These are phyloP conservation scores for Colletotrichum spinosum DNA, from an alignment of 2,329 filamentous ascomycete genomes.

Conservation along the genomic window DNA sequence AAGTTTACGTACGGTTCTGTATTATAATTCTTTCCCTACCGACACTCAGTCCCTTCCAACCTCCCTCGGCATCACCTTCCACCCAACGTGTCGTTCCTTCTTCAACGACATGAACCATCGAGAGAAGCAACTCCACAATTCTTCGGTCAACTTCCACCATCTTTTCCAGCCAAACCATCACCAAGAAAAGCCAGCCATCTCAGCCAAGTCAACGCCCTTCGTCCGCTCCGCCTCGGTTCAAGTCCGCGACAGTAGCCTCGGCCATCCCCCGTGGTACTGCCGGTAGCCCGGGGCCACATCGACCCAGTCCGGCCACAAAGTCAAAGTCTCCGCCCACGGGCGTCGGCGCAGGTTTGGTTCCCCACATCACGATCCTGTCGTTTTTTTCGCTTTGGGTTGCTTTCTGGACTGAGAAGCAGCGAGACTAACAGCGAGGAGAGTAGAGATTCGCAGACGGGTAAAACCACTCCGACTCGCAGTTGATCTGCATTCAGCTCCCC, in stretches of 20 bases:
- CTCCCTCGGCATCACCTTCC: not conserved
- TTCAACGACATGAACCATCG: constrained; percentile 5
- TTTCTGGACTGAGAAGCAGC: constrained; percentile 5
- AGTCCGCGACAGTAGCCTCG: constrained; percentile 27
- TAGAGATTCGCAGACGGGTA: not conserved
- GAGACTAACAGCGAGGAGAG: constrained; percentile 16
- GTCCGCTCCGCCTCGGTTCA: constrained; percentile 2
- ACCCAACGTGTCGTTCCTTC: not conserved
- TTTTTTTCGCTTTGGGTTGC: not conserved
- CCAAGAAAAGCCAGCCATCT: not conserved
- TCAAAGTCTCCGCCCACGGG: constrained; percentile 13
- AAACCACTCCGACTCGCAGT: not conserved
- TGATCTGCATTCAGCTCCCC: not conserved
- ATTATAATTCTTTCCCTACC: not conserved
- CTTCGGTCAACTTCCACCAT: constrained; percentile 12
- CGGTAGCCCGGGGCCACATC: constrained; percentile 18
- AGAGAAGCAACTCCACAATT: not conserved
- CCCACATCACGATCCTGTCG: constrained; percentile 5
- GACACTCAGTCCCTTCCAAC: not conserved
- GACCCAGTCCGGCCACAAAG: not conserved
- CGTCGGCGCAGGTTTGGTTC: constrained; percentile 7
- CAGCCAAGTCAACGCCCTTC: not conserved
- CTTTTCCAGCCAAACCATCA: not conserved
- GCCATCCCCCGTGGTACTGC: constrained; percentile 26
- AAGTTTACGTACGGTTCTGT: not conserved